Conservation (phyloP, 2,329 filamentous ascomycete species). For the Pseudogymnoascus sp. region DNA sequence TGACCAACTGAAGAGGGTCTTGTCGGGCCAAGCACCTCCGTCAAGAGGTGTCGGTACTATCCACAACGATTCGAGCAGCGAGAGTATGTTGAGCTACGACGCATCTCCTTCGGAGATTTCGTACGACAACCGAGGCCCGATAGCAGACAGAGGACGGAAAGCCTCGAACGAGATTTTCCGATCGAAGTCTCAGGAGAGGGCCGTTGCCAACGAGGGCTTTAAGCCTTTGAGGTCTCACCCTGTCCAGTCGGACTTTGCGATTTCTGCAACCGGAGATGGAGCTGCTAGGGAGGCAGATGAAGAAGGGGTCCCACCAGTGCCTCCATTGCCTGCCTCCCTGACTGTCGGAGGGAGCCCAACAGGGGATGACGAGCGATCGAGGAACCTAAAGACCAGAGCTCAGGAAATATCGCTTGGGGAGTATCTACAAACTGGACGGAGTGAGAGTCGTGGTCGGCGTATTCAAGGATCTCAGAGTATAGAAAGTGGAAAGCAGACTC, state of each 20-base stretch:
- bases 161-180: background rate
- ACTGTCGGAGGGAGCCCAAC: background rate
- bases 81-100: constrained; percentile 66
- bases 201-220: background rate
- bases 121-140: constrained; percentile 34
- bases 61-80: constrained; percentile 47
- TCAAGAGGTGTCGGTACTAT: constrained; percentile 30
- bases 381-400: background rate
- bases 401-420: background rate
- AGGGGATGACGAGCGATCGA: background rate
- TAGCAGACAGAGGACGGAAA: background rate
- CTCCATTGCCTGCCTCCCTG: background rate
- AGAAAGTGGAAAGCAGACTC: background rate
- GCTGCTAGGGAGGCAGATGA: background rate
- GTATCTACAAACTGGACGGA: background rate
- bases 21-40: constrained; percentile 43
- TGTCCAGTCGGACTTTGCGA: background rate
- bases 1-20: constrained; percentile 54
- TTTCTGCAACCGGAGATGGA: background rate
- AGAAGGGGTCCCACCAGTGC: background rate
- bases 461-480: background rate
- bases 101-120: constrained; percentile 58
- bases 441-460: background rate
- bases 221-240: constrained; percentile 1
- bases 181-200: constrained; percentile 2